These are phyloP conservation scores for Withania somnifera DNA, from an alignment of 305 asterid species.

Conservation along the genomic window DNA sequence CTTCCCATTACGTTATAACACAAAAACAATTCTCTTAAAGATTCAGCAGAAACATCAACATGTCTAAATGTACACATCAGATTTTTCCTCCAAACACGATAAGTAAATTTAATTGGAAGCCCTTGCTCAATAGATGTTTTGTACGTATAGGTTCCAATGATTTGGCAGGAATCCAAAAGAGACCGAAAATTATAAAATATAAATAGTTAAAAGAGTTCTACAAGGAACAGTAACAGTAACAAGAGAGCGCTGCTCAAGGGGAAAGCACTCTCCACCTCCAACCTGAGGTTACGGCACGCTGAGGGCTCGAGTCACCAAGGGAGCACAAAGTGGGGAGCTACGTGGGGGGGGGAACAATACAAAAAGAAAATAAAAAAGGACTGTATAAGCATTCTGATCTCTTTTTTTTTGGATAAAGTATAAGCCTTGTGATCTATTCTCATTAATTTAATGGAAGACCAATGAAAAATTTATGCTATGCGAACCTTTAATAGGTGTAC, in stretches of 20 bases:
- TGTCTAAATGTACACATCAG: background rate
- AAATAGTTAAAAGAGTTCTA: background rate
- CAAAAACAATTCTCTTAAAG: background rate
- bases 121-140: background rate
- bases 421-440: background rate
- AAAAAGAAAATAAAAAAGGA: background rate
- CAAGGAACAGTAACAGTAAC: background rate
- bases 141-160: background rate
- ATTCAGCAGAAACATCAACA: background rate
- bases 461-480: background rate
- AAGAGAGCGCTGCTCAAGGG: background rate
- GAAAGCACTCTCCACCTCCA: background rate
- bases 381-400: background rate
- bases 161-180: background rate
- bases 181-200: background rate
- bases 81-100: background rate
- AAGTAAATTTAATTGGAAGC: background rate
- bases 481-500: conserved; percentile 53
- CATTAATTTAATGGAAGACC: background rate
- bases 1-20: background rate
- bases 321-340: background rate
- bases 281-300: background rate
- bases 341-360: background rate
- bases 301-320: background rate
- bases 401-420: background rate